Percentiles rank a stretch among this genome's conserved stretches.
Conservation (phyloP, 805 yeast species). For the Candida golubevii region DNA sequence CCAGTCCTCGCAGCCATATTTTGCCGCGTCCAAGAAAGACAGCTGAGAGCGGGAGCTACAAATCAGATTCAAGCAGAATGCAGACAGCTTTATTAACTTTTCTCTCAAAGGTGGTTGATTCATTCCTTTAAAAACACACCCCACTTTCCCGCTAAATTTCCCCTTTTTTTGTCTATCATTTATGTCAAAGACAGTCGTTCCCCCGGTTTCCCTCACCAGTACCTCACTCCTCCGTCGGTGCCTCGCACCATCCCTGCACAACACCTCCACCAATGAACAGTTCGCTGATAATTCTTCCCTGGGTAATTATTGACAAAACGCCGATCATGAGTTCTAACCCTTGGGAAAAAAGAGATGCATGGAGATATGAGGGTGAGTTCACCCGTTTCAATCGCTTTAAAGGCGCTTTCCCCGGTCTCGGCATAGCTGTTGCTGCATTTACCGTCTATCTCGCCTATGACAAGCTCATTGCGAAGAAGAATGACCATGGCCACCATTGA, state of each 20-base stretch:
- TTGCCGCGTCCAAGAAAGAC: too few species aligned
- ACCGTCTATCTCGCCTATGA: slow-evolving; percentile 61
- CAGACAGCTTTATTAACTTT: too few species aligned
- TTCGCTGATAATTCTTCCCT: slow-evolving; percentile 1
- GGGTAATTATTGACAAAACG: neutral
- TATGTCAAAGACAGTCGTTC: too few species aligned
- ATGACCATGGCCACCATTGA: slow-evolving; percentile 24
- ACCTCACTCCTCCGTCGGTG: neutral
- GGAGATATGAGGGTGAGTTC: slow-evolving; percentile 86
- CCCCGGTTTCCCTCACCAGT: too few species aligned
- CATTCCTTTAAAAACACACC: too few species aligned
- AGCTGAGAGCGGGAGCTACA: too few species aligned
- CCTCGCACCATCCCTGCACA: slow-evolving; percentile 11
- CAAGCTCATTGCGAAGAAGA: slow-evolving; percentile 40
- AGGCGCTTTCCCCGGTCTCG: slow-evolving; percentile 76
- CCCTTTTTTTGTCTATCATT: too few species aligned
- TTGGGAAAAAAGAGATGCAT: slow-evolving; percentile 65
- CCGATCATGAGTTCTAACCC: slow-evolving; percentile 22
- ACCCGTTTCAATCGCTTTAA: slow-evolving; percentile 64
- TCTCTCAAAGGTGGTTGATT: too few species aligned
- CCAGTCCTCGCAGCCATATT: too few species aligned
- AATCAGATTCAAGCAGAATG: too few species aligned
- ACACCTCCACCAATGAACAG: slow-evolving; percentile 17
- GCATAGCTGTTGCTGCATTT: slow-evolving; percentile 74
- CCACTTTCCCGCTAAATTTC: too few species aligned